Evolutionary conservation across 2,329 filamentous ascomycete genomes (phyloP), one percentile per base, ranked within the genome.

Genomic region (Pleoardoris graminearum): DNA sequence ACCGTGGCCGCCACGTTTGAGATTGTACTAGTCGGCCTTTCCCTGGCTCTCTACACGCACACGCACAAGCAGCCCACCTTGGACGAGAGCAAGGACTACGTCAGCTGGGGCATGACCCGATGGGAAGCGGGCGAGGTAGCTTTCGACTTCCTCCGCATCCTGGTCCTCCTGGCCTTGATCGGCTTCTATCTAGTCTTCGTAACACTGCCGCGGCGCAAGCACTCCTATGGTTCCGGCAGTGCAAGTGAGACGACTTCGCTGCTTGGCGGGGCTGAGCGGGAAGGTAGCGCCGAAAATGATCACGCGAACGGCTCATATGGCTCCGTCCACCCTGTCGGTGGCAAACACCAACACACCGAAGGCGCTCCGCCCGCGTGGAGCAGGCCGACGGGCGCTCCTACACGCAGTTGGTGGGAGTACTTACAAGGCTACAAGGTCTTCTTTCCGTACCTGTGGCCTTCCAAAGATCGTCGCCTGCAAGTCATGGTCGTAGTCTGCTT

Each of bases 381-480:
- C 72, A 88, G 93, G 62, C 92, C 92, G 1, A 88, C 88, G 32
- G 93, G 90, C 59, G 83, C 91, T 7, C 92, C 91, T 2, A 89
- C 89, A 62, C 91, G 89, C 61, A 94, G 87, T 47, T 99, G 94
- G 94, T 96, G 89, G 85, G 92, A 97, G 69, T 99, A 99, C 72
- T 79, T 97, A 55, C 86, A 88, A 58, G 91, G 93, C 39, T 99
- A 97, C 73, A 89, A 88, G 11, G 80, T 97, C 46, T 96, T 99
- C 75, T 95, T 97, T 71, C 93, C 92, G 0, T 99, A 97, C 69
- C 84, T 97, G 53, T 99, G 94, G 94, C 94, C 94, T 0, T 88
- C 86, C 65, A 93, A 93, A 67, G 86, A 90, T 45, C 76, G 80
- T 32, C 82, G 80, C 58, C 79, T 99, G 50, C 88, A 97, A 76